Conservation (phyloP, 495 filamentous ascomycete genomes). For the Rusavskia elegans region DNA sequence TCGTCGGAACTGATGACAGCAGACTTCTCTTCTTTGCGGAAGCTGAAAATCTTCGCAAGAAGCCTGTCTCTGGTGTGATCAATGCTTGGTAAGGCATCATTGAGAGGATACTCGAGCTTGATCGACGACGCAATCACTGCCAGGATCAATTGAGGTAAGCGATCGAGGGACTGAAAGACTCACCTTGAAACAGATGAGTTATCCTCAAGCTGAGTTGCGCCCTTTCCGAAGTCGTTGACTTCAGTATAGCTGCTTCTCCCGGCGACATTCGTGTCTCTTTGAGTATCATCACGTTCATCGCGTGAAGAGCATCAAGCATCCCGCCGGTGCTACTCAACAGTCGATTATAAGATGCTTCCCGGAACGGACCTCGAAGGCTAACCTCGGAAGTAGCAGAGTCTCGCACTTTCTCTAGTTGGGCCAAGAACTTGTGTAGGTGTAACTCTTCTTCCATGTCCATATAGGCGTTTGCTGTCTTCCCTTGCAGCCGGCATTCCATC, state of each 20-base stretch:
- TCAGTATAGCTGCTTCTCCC: constrained; percentile 63
- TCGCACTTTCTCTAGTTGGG: constrained; percentile 54
- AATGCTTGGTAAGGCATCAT: constrained; percentile 70
- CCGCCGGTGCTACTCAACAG: constrained; percentile 64
- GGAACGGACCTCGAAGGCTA: constrained; percentile 72
- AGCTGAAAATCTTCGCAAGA: constrained; percentile 79
- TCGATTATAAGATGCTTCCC: constrained; percentile 45
- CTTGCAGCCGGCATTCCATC: constrained; percentile 50
- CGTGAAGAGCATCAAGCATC: constrained; percentile 83
- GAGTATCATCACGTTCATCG: constrained; percentile 83
- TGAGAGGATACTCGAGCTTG: constrained; percentile 85
- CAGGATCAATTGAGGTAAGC: background rate
- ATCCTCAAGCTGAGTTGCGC: constrained; percentile 67
- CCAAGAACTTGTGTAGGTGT: constrained; percentile 42
- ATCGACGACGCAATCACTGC: constrained; percentile 77
- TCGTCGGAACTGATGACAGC: constrained; percentile 40
- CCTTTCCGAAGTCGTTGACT: constrained; percentile 66
- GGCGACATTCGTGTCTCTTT: constrained; percentile 62
- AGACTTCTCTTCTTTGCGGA: constrained; percentile 50
- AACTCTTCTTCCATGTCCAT: constrained; percentile 73
- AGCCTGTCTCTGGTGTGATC: constrained; percentile 65
- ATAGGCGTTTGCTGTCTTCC: constrained; percentile 41
- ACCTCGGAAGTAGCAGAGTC: constrained; percentile 65
- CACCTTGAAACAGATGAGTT: constrained; percentile 78
- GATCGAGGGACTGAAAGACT: too few species aligned